Evolutionary conservation across 768 basidiomycete species (phyloP).

Genomic region (Saitozyma sp.): DNA sequence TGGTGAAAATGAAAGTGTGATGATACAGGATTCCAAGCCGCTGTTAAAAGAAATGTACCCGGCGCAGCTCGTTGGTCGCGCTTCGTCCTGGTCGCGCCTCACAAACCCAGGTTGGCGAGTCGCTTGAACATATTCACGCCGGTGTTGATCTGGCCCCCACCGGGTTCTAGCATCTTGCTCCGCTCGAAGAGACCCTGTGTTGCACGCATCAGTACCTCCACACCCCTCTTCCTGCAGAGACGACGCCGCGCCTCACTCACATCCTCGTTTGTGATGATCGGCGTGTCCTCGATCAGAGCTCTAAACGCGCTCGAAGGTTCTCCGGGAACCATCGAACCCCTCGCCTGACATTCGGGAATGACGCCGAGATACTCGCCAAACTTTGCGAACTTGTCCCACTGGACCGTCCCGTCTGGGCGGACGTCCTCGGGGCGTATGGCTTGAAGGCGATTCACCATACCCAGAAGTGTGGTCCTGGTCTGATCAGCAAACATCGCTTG

Average conservation of each 20-base stretch:
- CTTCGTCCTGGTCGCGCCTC: too few species aligned
- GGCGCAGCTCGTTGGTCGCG: too few species aligned
- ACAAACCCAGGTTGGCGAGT: too few species aligned
- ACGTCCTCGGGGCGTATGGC: constrained; percentile 77
- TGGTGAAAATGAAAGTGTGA: too few species aligned
- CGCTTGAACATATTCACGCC: too few species aligned
- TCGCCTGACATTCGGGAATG: constrained; percentile 74
- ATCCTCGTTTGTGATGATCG: constrained; percentile 42
- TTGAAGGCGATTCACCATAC: constrained; percentile 75
- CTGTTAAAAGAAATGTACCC: too few species aligned
- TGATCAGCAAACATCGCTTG: constrained; percentile 52
- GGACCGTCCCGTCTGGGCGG: constrained; percentile 66
- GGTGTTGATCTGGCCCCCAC: not conserved
- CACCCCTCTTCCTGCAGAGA: not conserved
- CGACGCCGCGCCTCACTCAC: constrained; percentile 25
- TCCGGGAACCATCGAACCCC: constrained; percentile 47
- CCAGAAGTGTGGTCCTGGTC: constrained; percentile 84
- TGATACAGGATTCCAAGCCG: too few species aligned
- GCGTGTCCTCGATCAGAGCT: constrained; percentile 37
- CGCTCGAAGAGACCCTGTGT: constrained; percentile 34
- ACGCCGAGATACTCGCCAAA: constrained; percentile 81
- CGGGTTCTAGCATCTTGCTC: constrained; percentile 29
- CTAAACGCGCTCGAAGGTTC: constrained; percentile 24
- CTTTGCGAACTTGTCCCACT: constrained; percentile 95
- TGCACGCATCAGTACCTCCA: not conserved